phyloP scores from a whole-genome alignment of 2,329 filamentous ascomycete genomes.

The Alternaria solani region DNA sequence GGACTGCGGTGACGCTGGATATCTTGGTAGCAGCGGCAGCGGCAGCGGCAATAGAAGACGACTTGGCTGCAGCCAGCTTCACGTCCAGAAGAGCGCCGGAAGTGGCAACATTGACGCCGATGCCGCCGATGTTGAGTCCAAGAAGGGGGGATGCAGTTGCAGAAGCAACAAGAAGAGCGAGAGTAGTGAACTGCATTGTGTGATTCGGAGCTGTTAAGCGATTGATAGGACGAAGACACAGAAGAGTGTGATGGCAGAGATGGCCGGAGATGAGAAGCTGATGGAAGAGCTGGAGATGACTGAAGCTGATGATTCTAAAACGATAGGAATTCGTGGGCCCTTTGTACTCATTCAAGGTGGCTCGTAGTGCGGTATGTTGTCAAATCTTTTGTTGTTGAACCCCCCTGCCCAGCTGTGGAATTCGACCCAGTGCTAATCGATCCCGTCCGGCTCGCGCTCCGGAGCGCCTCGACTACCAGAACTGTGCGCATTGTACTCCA shows the following conservation, averaged over 20 bases:
- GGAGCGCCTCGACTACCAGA: background rate
- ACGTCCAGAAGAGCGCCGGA: constrained; percentile 4
- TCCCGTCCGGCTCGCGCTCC: background rate
- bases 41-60: background rate
- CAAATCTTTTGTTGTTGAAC: constrained; percentile 3
- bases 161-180: constrained; percentile 3
- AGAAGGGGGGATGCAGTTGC: constrained; percentile 8
- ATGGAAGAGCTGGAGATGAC: constrained; percentile 1
- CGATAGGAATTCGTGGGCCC: background rate
- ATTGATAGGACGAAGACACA: constrained; percentile 2
- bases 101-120: constrained; percentile 3
- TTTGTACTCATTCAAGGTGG: background rate
- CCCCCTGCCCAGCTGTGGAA: background rate
- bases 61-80: background rate
- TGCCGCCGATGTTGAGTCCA: background rate
- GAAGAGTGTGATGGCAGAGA: background rate
- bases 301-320: background rate
- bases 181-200: constrained; percentile 10
- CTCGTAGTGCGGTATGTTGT: background rate
- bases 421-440: background rate
- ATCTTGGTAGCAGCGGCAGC: background rate
- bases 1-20: background rate
- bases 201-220: constrained; percentile 1
- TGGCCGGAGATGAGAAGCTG: background rate
- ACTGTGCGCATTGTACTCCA: background rate